Conservation (phyloP, 108 stramenopile species). For the Asterionellopsis glacialis region DNA sequence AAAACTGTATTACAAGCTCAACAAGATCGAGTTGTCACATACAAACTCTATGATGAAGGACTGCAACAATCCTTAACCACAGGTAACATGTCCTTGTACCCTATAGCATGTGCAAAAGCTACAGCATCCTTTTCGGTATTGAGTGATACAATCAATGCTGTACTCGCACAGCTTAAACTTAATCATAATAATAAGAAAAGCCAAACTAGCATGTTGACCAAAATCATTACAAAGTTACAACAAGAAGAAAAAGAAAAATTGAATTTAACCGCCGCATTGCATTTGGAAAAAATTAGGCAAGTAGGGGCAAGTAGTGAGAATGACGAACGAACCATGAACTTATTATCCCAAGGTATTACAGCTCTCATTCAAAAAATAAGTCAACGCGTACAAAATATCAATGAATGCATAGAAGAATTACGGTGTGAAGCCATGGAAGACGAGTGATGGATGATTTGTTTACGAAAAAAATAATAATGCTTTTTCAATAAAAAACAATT, state of each 20-base stretch:
- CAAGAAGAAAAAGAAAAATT: conserved; percentile 68
- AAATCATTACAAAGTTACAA: conserved; percentile 47
- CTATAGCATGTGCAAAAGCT: conserved; percentile 48
- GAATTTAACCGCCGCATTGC: conserved; percentile 73
- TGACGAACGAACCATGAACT: conserved; percentile 24
- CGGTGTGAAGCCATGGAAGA: conserved; percentile 42
- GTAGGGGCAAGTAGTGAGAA: conserved; percentile 18
- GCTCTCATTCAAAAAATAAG: conserved; percentile 38
- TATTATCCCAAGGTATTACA: conserved; percentile 47
- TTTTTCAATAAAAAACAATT: no score
- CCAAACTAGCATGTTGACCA: no score
- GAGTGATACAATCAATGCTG: conserved; percentile 64
- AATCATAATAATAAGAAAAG: conserved; percentile 10
- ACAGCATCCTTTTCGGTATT: conserved; percentile 78
- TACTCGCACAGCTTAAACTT: conserved; percentile 22
- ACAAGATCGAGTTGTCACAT: conserved; percentile 63
- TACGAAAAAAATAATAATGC: not conserved
- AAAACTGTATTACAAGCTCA: conserved; percentile 53
- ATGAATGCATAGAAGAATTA: conserved; percentile 74
- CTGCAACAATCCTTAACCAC: conserved; percentile 47
- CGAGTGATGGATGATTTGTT: not conserved
- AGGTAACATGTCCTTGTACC: conserved; percentile 64
- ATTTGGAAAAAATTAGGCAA: conserved; percentile 72
- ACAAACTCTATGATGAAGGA: conserved; percentile 55
- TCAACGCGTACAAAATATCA: conserved; percentile 46